phyloP scores from a whole-genome alignment of 176 grass and related monocot genomes.

The Rhynchospora tenuis region DNA sequence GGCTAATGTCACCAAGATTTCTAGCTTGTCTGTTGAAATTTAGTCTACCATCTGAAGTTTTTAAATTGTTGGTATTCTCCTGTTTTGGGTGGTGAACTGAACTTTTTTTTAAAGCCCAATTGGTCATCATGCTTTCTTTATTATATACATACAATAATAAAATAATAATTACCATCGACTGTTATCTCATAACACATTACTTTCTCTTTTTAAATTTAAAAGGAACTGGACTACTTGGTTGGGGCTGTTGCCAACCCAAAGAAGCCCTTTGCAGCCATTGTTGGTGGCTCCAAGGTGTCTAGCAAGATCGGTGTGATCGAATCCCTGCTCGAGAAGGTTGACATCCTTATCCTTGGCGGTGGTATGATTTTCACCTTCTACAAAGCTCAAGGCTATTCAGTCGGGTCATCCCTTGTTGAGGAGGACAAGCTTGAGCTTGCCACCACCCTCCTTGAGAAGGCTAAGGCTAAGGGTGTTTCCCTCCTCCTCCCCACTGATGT shows the following conservation, averaged over 20 bases:
- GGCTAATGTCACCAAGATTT: background rate
- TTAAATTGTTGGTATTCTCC: background rate
- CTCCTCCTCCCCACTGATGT: slow-evolving; percentile 82
- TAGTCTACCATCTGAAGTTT: background rate
- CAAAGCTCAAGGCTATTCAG: slow-evolving; percentile 76
- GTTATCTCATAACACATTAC: background rate
- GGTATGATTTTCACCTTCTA: slow-evolving; percentile 98
- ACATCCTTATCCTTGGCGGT: slow-evolving; percentile 90
- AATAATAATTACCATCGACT: too few relatives aligned
- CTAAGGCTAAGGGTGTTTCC: slow-evolving; percentile 69
- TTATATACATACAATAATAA: too few relatives aligned
- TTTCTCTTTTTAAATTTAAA: background rate
- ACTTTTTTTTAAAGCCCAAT: background rate
- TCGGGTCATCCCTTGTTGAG: slow-evolving; percentile 95
- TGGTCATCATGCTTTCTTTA: background rate
- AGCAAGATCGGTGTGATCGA: slow-evolving; percentile 93
- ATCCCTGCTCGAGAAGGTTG: slow-evolving; percentile 72
- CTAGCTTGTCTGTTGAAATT: background rate
- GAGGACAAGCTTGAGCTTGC: slow-evolving; percentile 96
- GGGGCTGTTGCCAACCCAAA: slow-evolving; percentile 89
- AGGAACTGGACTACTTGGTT: slow-evolving; percentile 98
- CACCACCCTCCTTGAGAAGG: slow-evolving; percentile 66
- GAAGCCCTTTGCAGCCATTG: slow-evolving; percentile 89
- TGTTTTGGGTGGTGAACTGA: background rate
- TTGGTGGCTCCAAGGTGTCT: slow-evolving; percentile 98